Evolutionary conservation across 495 filamentous ascomycete species (phyloP).

Genomic region (Penicillium goetzii): DNA sequence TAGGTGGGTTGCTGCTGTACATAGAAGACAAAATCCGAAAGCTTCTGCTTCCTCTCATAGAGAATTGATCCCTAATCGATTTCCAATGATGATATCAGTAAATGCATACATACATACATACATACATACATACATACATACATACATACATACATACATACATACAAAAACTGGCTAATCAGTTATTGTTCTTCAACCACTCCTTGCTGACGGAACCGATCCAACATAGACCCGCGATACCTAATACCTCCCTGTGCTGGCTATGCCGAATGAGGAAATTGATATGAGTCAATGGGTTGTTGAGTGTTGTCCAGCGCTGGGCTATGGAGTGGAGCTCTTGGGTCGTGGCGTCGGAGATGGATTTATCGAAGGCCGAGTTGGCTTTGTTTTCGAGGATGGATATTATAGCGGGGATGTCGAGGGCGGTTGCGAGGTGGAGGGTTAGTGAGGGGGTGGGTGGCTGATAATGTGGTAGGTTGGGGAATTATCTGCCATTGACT

Average conservation of each 20-base stretch:
- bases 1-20: no score
- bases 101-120: no score
- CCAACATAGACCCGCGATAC: constrained; percentile 18
- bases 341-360: constrained; percentile 1
- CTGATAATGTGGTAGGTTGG: no score
- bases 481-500: no score
- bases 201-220: background rate
- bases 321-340: constrained; percentile 10
- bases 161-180: background rate
- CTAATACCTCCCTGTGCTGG: background rate
- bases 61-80: no score
- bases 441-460: background rate
- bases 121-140: background rate
- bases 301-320: constrained; percentile 9
- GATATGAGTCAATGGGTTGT: background rate
- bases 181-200: no score
- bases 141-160: background rate
- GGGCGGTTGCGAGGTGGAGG: constrained; percentile 3
- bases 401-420: background rate
- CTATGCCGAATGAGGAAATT: constrained; percentile 11
- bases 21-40: no score
- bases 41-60: no score
- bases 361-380: constrained; percentile 19
- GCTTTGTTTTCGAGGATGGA: constrained; percentile 13
- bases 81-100: no score